These are phyloP conservation scores for Pholiota microspora DNA, from an alignment of 768 basidiomycete species.

Conservation along the genomic window DNA sequence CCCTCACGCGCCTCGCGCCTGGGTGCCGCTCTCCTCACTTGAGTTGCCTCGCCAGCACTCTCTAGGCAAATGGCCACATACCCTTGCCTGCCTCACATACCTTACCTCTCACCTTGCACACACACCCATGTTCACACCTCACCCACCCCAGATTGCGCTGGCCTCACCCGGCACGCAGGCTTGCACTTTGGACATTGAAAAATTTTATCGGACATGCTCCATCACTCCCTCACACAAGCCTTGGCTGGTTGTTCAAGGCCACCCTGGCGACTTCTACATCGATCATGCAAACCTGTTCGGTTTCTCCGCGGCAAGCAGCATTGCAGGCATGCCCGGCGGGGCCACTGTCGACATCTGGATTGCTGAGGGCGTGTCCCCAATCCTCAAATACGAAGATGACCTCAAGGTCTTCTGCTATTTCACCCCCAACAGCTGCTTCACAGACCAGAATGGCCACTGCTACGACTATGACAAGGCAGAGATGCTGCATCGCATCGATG, in stretches of 20 bases:
- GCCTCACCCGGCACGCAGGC: conserved; percentile 30
- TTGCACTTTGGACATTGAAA: conserved; percentile 27
- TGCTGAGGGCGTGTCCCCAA: conserved; percentile 5
- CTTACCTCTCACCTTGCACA: too few species aligned
- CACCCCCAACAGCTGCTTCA: background rate
- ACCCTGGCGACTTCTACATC: conserved; percentile 23
- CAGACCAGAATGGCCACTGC: background rate
- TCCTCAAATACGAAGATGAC: conserved; percentile 1
- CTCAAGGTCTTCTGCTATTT: too few species aligned
- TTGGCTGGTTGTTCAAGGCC: conserved; percentile 29
- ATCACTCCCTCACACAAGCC: conserved; percentile 29
- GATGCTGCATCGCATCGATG: background rate
- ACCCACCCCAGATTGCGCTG: conserved; percentile 20
- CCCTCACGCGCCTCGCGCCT: too few species aligned
- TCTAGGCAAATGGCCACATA: too few species aligned
- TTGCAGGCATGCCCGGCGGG: conserved; percentile 27
- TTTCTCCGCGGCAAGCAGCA: conserved; percentile 25
- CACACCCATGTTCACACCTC: too few species aligned
- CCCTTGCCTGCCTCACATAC: too few species aligned
- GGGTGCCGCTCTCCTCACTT: too few species aligned
- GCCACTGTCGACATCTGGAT: conserved; percentile 21
- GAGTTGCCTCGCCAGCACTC: too few species aligned
- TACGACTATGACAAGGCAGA: background rate
- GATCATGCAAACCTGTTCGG: conserved; percentile 31
- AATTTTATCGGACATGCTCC: conserved; percentile 31